A percentile compares a stretch with the other conserved stretches of the same genome.
Evolutionary conservation across 2,329 filamentous ascomycete genomes (phyloP).

Genomic region (Metarhizium anisopliae): DNA sequence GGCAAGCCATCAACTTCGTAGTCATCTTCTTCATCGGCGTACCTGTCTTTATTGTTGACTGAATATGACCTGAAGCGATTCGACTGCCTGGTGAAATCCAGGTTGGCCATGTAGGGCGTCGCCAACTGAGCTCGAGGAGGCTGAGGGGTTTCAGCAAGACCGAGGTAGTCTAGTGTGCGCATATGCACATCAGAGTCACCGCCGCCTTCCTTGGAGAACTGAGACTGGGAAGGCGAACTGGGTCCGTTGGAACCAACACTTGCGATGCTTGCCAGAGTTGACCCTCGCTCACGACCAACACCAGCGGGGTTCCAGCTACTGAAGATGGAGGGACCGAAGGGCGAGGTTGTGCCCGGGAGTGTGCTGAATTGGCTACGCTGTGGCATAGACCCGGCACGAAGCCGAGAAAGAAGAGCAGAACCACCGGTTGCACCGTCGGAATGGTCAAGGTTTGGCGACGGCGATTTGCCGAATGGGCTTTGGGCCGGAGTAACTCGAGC

Average conservation of each 20-base stretch:
- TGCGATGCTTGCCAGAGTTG: slow-evolving; percentile 71
- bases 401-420: slow-evolving; percentile 70
- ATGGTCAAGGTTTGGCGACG: slow-evolving; percentile 44
- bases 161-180: slow-evolving; percentile 91
- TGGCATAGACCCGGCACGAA: slow-evolving; percentile 89
- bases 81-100: slow-evolving; percentile 66
- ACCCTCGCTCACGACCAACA: slow-evolving; percentile 69
- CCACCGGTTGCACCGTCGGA: slow-evolving; percentile 42
- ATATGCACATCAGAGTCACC: slow-evolving; percentile 79
- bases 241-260: slow-evolving; percentile 89
- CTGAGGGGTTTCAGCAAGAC: slow-evolving; percentile 87
- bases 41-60: slow-evolving; percentile 97
- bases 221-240: slow-evolving; percentile 76
- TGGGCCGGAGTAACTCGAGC: slow-evolving; percentile 79
- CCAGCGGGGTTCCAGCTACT: slow-evolving; percentile 67
- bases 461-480: slow-evolving; percentile 69
- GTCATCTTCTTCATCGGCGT: slow-evolving; percentile 80
- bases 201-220: slow-evolving; percentile 75
- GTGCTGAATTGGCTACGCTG: slow-evolving; percentile 65
- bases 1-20: slow-evolving; percentile 47
- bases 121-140: slow-evolving; percentile 65
- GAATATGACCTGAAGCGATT: slow-evolving; percentile 96
- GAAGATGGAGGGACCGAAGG: slow-evolving; percentile 87
- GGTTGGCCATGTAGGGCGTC: slow-evolving; percentile 65
- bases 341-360: slow-evolving; percentile 47